Evolutionary conservation across 768 basidiomycete species (phyloP), one percentile per base, ranked within the genome.

Genomic region (Pulveroboletus sp.): DNA sequence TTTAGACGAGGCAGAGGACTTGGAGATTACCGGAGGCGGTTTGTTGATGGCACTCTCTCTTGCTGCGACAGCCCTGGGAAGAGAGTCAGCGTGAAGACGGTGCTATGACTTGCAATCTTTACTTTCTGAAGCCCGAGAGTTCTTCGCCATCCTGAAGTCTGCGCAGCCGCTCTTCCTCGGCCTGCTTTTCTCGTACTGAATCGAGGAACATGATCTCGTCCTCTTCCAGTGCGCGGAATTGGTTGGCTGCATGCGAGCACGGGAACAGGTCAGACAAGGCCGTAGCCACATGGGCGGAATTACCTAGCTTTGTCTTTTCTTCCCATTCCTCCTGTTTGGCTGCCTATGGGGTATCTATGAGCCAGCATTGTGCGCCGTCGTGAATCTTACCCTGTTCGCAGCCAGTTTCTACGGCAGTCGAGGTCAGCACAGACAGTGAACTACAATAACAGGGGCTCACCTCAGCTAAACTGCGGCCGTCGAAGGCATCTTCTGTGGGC

Each of bases 281-380:
- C 28, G 38, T 40, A 21, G 39, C 35, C 24, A 40, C 21, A 36
- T 26, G 15, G n/a, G 52, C 62, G 24, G 49, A 38, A 42, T 58
- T 54, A 70, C 69, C 76, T 69, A 93, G 79, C 66, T 90, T 91
- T 53, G 82, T 89, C 65, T 87, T 87, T 66, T 90, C 87, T 64
- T 93, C 90, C 87, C 89, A 93, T 80, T 93, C 88, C 67, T 93
- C 90, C 70, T 93, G 89, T 67, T 92, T 91, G 56, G 88, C 89
- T 61, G 84, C 81, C 88, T 90, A 56, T 17, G 43, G 2, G 32
- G 39, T 39, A 21, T 49, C 38, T 47, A 30, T 65, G 47, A 61
- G 38, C 39, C 46, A 39, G 30, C 42, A 30, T 17, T 43, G 43
- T 32, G 48, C 39, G 48, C 18, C 6, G 37, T 32, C 46, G 28